Evolutionary conservation across 2,329 filamentous ascomycete genomes (phyloP), one percentile per base, ranked within the genome.

Genomic region (Fusarium pseudonygamai): DNA sequence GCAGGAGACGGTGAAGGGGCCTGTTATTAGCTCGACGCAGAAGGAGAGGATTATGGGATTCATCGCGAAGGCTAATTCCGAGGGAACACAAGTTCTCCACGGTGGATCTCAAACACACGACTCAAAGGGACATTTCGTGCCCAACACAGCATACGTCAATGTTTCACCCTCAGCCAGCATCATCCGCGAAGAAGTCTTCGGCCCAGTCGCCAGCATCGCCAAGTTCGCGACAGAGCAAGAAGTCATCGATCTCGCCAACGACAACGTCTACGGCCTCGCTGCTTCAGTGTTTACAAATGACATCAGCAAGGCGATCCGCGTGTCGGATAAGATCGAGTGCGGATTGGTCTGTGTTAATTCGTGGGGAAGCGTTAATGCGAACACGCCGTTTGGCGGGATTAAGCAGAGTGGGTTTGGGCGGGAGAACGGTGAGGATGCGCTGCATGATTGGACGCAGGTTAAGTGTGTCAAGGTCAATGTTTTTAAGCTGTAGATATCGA

Each of bases 331-430:
- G 28, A 61, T 93, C 43, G 89, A 93, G 71, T 87, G 90, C 0
- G 91, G 91, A 9, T 92, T 92, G 89, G 86, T 93, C 4, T 90
- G 89, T 55, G 87, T 91, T 36, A 91, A 92, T 75, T 72, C 72
- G 0, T 78, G 77, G 69, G 78, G 78, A 24, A 72, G 71, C 24
- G 52, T 77, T 11, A 73, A 74, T 47, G 73, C 75, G 0, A 79
- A 78, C 22, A 73, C 78, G 6, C 80, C 80, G 1, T 82, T 82
- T 70, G 81, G 81, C 0, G 80, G 81, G 14, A 72, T 81, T 9
- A 82, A 82, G 64, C 75, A 81, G 62, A 79, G 77, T 11, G 80
- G 81, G 0, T 80, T 80, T 26, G 80, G 80, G 0, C 67, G 77
- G 16, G 81, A 82, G 49, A 76, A 81, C 42, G 79, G 81, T 0